These are phyloP conservation scores for Debaryomycetaceae sp. DNA, from an alignment of 1,139 yeast genomes.

Conservation along the genomic window DNA sequence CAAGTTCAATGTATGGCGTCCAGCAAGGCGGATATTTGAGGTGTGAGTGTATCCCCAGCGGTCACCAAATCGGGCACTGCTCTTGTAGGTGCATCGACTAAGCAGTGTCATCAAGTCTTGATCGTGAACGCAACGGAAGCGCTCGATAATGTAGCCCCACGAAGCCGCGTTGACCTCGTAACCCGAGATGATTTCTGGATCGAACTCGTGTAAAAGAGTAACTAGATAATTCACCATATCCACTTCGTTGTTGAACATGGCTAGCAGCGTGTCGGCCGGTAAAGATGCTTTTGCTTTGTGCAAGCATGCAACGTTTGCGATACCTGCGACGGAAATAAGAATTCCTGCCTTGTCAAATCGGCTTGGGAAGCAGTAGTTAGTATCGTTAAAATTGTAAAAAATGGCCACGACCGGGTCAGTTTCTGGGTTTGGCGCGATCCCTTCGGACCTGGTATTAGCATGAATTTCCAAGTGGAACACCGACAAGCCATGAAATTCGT, in stretches of 20 bases:
- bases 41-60: conserved; percentile 81
- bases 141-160: conserved; percentile 81
- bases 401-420: conserved; percentile 47
- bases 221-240: conserved; percentile 47
- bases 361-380: conserved; percentile 18
- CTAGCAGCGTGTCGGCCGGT: conserved; percentile 2
- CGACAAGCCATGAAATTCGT: conserved; percentile 38
- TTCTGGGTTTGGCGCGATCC: conserved; percentile 54
- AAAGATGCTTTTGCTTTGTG: neutral
- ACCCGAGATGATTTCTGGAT: conserved; percentile 85
- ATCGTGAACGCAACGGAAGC: conserved; percentile 38
- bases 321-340: conserved; percentile 8
- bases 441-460: conserved; percentile 35
- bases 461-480: conserved; percentile 59
- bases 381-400: conserved; percentile 51
- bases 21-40: conserved; percentile 55
- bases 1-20: conserved; percentile 72
- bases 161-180: conserved; percentile 72
- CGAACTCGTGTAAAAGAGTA: conserved; percentile 47
- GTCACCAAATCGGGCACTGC: conserved; percentile 50
- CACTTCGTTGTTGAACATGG: conserved; percentile 37
- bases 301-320: neutral
- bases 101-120: conserved; percentile 37
- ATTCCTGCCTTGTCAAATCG: conserved; percentile 16
- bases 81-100: conserved; percentile 36